Conservation (phyloP, 1,284 basidiomycete species). For the Rhodotorula sp. region DNA sequence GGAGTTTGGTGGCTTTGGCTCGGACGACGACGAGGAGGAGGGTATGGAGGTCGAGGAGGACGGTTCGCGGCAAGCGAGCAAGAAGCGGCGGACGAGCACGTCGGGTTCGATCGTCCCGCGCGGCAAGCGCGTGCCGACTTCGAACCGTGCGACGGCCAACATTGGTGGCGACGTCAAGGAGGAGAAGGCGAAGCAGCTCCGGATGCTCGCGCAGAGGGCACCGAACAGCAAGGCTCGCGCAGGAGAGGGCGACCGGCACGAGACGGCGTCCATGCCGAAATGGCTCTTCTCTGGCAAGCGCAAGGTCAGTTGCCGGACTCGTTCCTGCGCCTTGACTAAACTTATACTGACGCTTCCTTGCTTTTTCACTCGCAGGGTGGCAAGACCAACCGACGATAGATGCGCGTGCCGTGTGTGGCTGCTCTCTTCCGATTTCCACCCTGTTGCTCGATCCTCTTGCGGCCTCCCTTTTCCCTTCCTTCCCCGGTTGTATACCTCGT, state of each 20-base stretch:
- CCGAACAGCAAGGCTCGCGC: constrained; percentile 85
- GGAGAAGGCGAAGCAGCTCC: constrained; percentile 64
- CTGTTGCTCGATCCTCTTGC: neutral
- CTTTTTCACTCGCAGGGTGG: neutral
- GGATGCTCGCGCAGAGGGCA: constrained; percentile 76
- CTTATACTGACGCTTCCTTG: neutral
- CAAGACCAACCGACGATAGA: constrained; percentile 7
- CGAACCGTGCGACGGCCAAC: constrained; percentile 74
- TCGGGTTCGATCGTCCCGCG: constrained; percentile 46
- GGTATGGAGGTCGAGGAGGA: constrained; percentile 53
- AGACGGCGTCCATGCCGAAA: constrained; percentile 52
- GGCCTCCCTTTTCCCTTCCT: neutral
- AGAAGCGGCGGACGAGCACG: constrained; percentile 59
- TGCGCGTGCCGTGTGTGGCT: neutral
- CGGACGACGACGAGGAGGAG: constrained; percentile 67
- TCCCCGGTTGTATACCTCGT: neutral
- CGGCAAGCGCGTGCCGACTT: constrained; percentile 60
- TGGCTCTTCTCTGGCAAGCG: constrained; percentile 33
- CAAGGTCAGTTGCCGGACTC: constrained; percentile 49
- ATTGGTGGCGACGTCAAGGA: constrained; percentile 61
- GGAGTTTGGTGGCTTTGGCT: constrained; percentile 54
- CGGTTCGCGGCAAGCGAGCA: constrained; percentile 38
- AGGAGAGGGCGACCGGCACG: constrained; percentile 70
- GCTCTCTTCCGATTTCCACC: too few relatives aligned
- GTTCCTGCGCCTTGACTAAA: neutral